Evolutionary conservation across 345 rosid species (phyloP).

Genomic region (Reutealis trisperma): DNA sequence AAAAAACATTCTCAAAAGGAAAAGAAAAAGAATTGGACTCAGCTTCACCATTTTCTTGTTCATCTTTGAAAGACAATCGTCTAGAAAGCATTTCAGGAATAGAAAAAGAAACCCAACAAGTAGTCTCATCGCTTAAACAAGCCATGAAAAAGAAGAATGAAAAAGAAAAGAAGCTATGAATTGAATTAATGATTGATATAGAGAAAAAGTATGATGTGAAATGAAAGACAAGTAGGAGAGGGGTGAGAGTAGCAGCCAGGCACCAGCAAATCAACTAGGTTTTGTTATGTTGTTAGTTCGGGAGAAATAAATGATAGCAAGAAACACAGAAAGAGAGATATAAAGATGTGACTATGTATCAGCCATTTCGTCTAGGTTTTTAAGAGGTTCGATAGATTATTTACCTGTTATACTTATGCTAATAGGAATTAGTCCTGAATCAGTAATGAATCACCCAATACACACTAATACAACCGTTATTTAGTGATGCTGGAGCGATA

Average conservation of each 20-base stretch:
- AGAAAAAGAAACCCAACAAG: slow-evolving; percentile 29
- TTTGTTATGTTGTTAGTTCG: neutral
- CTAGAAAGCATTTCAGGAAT: slow-evolving; percentile 29
- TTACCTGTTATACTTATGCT: no score
- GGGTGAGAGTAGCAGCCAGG: neutral
- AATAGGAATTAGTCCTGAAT: no score
- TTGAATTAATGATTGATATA: neutral
- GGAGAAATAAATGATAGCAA: neutral
- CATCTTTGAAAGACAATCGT: slow-evolving; percentile 30
- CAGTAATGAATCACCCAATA: no score
- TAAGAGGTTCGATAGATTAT: no score
- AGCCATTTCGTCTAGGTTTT: no score
- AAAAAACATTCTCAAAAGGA: slow-evolving; percentile 68
- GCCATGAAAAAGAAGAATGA: slow-evolving; percentile 38
- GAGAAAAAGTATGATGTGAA: neutral
- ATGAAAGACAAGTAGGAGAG: neutral
- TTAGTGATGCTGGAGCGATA: no score
- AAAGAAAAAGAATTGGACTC: slow-evolving; percentile 20
- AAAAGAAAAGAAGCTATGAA: neutral
- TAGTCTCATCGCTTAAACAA: slow-evolving; percentile 41
- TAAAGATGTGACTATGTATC: neutral
- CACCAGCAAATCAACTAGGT: no score
- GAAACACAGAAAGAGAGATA: neutral
- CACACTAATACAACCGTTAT: no score
- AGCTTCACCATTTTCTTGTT: slow-evolving; percentile 10